Evolutionary conservation across 2,329 filamentous ascomycete species (phyloP).

Genomic region (Xylariaceae sp.): DNA sequence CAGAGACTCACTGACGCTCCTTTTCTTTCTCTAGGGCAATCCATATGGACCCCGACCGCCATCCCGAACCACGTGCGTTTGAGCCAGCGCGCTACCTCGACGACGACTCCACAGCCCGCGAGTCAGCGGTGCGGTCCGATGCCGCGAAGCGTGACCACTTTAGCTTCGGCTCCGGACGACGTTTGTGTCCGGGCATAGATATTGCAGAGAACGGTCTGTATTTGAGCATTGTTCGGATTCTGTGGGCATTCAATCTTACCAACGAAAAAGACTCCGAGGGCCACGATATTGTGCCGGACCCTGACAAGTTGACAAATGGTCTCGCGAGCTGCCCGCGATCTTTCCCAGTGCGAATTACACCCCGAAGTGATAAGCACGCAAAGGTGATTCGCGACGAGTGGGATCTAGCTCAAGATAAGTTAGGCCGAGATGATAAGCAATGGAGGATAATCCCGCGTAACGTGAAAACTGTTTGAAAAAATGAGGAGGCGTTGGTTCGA

Average conservation of each 20-base stretch:
- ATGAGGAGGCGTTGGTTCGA: background rate
- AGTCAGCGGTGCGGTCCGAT: conserved; percentile 29
- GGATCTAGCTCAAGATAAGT: background rate
- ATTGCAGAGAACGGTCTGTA: conserved; percentile 29
- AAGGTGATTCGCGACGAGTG: background rate
- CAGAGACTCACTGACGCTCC: background rate
- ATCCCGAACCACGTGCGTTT: conserved; percentile 38
- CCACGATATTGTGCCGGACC: background rate
- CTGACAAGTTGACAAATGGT: background rate
- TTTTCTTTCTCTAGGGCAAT: conserved; percentile 33
- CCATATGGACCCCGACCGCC: conserved; percentile 39
- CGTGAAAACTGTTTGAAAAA: background rate
- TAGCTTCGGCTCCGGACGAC: conserved; percentile 25
- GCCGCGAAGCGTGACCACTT: conserved; percentile 26
- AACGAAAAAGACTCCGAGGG: background rate
- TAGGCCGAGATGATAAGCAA: background rate
- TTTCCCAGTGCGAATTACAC: background rate
- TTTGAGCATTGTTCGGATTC: conserved; percentile 37
- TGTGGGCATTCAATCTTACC: conserved; percentile 44
- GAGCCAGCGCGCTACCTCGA: conserved; percentile 32
- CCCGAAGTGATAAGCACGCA: background rate
- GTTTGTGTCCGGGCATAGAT: conserved; percentile 45
- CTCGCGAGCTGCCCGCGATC: background rate
- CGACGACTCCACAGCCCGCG: conserved; percentile 23
- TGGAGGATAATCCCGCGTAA: background rate